Evolutionary conservation across 129 eudicot genomes (phyloP).

Genomic region (Pulicaria dysenterica): DNA sequence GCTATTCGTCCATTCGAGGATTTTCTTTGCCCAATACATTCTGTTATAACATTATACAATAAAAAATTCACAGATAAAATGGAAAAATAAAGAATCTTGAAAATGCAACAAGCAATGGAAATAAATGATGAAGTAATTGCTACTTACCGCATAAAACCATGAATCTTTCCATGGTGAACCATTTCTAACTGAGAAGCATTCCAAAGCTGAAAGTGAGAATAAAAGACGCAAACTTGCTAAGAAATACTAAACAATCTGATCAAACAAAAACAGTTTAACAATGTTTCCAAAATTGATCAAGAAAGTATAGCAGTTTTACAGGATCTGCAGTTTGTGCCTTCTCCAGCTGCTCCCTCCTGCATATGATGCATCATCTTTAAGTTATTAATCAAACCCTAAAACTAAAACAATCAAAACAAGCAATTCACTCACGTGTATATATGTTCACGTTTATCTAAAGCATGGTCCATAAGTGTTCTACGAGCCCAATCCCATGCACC

Average conservation of each 20-base stretch:
- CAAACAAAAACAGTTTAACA: neutral
- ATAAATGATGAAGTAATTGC: neutral
- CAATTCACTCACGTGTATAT: slow-evolving; percentile 67
- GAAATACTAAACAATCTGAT: neutral
- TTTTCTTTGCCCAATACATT: slow-evolving; percentile 99
- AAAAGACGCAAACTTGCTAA: slow-evolving; percentile 5
- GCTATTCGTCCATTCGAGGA: slow-evolving; percentile 94
- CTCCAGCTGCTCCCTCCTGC: slow-evolving; percentile 90
- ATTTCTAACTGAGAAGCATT: slow-evolving; percentile 95
- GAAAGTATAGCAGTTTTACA: slow-evolving; percentile 47
- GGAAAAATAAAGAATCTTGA: neutral
- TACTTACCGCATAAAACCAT: slow-evolving; percentile 97
- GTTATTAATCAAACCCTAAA: slow-evolving; percentile 5
- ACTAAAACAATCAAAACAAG: neutral
- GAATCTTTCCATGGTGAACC: slow-evolving; percentile 97
- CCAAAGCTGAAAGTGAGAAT: slow-evolving; percentile 71
- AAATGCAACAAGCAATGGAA: neutral
- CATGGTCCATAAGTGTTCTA: slow-evolving; percentile 78
- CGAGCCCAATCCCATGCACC: slow-evolving; percentile 99
- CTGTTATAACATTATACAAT: slow-evolving; percentile 37
- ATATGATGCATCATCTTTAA: slow-evolving; percentile 18
- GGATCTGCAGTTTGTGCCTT: slow-evolving; percentile 95
- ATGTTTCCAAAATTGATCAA: neutral
- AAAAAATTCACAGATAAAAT: neutral
- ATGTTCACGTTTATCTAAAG: slow-evolving; percentile 78